phyloP scores from a whole-genome alignment of 169 alveolate genomes.

The Amoebophrya sp. region DNA sequence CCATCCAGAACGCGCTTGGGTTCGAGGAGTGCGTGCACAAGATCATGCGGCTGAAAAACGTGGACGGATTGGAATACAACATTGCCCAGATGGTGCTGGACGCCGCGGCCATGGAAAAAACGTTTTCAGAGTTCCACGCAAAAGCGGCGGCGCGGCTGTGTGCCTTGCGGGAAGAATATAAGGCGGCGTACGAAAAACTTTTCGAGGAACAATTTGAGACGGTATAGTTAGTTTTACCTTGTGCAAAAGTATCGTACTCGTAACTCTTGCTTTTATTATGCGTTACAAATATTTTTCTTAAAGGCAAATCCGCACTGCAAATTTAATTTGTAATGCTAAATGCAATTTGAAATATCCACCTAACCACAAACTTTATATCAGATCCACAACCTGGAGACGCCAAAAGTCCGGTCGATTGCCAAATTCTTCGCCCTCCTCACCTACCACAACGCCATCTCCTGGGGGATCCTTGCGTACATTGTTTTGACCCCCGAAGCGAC shows the following conservation, averaged over 20 bases:
- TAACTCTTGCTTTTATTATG: no score
- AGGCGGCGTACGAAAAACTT: constrained; percentile 74
- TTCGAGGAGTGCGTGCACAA: constrained; percentile 95
- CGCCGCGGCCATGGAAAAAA: constrained; percentile 94
- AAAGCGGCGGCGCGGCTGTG: constrained; percentile 86
- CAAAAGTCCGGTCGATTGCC: constrained; percentile 87
- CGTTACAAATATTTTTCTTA: no score
- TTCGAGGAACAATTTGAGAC: constrained; percentile 66
- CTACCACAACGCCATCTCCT: not conserved
- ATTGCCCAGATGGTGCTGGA: constrained; percentile 90
- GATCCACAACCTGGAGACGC: constrained; percentile 88
- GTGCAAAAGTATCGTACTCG: no score
- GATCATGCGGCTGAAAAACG: constrained; percentile 78
- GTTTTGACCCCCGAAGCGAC: constrained; percentile 88
- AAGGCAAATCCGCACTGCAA: no score
- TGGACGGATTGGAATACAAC: constrained; percentile 53
- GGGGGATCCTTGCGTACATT: constrained; percentile 60
- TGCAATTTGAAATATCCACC: no score
- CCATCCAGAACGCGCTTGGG: constrained; percentile 88
- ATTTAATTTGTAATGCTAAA: no score
- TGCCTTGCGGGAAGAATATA: constrained; percentile 70
- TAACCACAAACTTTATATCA: no score
- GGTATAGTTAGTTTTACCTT: constrained; percentile 35
- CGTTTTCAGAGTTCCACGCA: constrained; percentile 61
- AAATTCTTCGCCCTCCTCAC: constrained; percentile 90